Base-by-base conservation (phyloP, 169 alveolate species). In the Condylostoma magnum region DNA sequence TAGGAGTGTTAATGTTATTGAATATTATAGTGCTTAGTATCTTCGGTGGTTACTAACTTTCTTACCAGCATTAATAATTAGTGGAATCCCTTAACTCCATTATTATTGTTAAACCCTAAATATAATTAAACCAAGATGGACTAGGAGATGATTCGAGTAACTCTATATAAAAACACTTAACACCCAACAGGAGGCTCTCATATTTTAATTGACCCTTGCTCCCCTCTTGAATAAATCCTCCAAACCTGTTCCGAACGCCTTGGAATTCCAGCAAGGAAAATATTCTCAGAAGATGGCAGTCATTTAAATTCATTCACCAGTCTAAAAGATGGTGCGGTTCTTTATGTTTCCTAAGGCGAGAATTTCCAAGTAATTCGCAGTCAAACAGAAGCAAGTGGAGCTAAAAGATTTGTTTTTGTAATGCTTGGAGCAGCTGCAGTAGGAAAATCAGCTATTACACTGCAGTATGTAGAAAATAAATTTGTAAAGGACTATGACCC, bases 391-490 rank as follows among this genome's bases (percentile, higher is more conserved):
- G 2, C 50, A 25, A 27, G 15, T n/a, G n/a, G 15, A n/a, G 6
- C 57, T 27, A 60, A 60, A 37, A 60, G 25, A 18, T 60, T n/a
- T 27, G 56, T 33, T 33, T 6, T 60, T 38, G 25, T 37, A 10
- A 25, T 76, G 30, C 46, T 76, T 6, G 83, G 83, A 5, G 38
- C 47, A 33, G 67, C 77, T 5, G 63, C 55, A 28, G 83, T 65
- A 1, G 83, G 83, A 28, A 76, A 76, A 55, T 76, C 83, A 4
- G 68, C 77, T 15, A 46, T 76, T 27, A 76, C 83, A 3, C 33
- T 27, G 10, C 37, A 71, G 10, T 76, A 43, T 65, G 51, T 65
- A n/a, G 33, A 28, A 4, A 58, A 65, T 34, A 65, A 37, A 38
- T 76, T 76, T 66, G 76, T 69, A 12, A 54, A 58, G 46, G 71